Base-by-base conservation (phyloP, 768 basidiomycete genomes). In the Kwoniella dendrophila region DNA sequence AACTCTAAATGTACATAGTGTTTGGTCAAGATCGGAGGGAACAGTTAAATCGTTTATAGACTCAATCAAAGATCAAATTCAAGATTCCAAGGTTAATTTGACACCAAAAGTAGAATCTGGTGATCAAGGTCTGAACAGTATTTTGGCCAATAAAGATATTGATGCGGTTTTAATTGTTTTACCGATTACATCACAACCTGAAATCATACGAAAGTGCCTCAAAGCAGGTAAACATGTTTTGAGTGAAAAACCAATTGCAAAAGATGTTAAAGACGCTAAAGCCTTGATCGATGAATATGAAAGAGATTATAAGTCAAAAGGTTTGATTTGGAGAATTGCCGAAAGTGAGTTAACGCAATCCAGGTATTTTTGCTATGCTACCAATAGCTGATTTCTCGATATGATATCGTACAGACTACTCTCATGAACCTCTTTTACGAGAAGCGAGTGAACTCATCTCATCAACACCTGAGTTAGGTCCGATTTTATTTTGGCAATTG, bases 171-270 rank as follows among this genome's bases (percentile, higher is more conserved):
- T 90, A 73, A 81, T 93, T 53, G 86, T 85, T 4, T 82, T 94
- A 11, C 91, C 91, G 0, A 92, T 94, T 73, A 83, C 86, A 0
- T 69, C 83, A 3, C 90, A 92, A 76, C 90, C 91, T 1, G 77
- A 80, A 18, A 81, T 92, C 61, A 81, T 94, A 56, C 78, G 84
- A 59, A 84, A 84, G 70, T 71, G 72, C 0, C 60, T 71, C 45
- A 58, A 72, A 47, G 88, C 89, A 2, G 89, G 91, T 27, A 95
- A 94, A 80, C 89, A 93, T 73, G 90, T 94, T 50, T 74, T 93
- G 62, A 88, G 87, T 77, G 92, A 95, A 82, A 94, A 94, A 73
- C 92, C 92, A 5, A 83, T 92, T 14, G 90, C 86, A 2, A 82
- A 86, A 41, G 87, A 88, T 69, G 85, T 92, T 45, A 82, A 82